Conservation (phyloP, 805 yeast species). For the Metschnikowia drakensbergensis region DNA sequence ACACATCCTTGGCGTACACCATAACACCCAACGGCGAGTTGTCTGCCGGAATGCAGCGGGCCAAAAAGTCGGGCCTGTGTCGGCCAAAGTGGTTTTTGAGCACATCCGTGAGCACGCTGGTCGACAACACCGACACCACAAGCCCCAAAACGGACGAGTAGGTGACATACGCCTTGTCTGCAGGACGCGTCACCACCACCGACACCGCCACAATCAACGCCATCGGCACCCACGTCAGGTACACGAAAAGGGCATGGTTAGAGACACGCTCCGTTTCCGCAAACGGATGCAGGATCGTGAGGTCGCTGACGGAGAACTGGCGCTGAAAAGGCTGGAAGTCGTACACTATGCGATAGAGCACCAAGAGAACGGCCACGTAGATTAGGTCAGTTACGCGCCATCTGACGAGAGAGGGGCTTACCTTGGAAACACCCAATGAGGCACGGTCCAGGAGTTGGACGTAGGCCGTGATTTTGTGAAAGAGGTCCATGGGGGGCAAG, state of each 20-base stretch:
- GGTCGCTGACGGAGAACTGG: constrained; percentile 71
- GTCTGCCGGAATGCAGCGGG: constrained; percentile 69
- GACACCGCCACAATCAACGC: constrained; percentile 32
- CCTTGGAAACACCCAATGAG: constrained; percentile 18
- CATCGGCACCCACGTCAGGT: constrained; percentile 51
- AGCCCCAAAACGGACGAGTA: constrained; percentile 68
- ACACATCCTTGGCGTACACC: constrained; percentile 61
- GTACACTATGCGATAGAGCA: constrained; percentile 22
- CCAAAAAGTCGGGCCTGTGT: constrained; percentile 87
- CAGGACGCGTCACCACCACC: constrained; percentile 44
- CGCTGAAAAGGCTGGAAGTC: constrained; percentile 62
- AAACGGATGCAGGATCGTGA: constrained; percentile 76
- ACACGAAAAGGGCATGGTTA: constrained; percentile 48
- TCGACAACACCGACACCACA: constrained; percentile 52
- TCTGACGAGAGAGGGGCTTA: constrained; percentile 9
- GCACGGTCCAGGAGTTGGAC: constrained; percentile 26
- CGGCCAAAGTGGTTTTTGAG: constrained; percentile 84
- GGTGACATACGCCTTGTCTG: constrained; percentile 55
- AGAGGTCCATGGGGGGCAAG: constrained; percentile 2
- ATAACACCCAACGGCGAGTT: constrained; percentile 53
- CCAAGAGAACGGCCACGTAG: constrained; percentile 21
- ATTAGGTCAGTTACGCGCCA: constrained; percentile 21
- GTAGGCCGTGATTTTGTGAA: constrained; percentile 17
- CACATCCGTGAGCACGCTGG: constrained; percentile 64
- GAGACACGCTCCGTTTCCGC: constrained; percentile 72